Conservation (phyloP, 352 stramenopile species). For the Pythium dissimile region DNA sequence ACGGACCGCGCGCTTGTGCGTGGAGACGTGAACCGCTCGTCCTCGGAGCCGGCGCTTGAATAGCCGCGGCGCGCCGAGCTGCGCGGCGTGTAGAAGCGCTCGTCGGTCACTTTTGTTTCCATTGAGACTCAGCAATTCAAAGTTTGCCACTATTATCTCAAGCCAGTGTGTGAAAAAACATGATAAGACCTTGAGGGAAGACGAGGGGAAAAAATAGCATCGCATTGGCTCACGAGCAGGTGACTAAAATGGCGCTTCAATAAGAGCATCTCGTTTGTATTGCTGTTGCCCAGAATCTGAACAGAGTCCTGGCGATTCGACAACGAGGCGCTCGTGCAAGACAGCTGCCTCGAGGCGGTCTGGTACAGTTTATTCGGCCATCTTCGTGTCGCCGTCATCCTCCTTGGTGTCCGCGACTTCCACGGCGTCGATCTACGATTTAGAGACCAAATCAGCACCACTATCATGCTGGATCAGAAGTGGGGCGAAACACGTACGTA, state of each 20-base stretch:
- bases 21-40: conserved; percentile 58
- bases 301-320: no score
- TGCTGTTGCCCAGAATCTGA: background rate
- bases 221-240: no score
- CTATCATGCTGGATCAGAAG: background rate
- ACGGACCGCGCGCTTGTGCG: conserved; percentile 54
- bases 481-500: conserved; percentile 76
- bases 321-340: no score
- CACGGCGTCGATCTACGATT: conserved; percentile 77
- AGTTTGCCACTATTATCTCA: no score
- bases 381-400: conserved; percentile 75
- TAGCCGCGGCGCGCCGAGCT: conserved; percentile 56
- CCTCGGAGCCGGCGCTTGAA: conserved; percentile 47
- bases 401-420: conserved; percentile 85
- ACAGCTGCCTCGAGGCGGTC: no score
- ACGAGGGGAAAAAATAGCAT: no score
- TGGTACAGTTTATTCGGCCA: conserved; percentile 81
- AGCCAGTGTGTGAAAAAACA: background rate
- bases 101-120: conserved; percentile 46
- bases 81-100: conserved; percentile 65
- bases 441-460: background rate
- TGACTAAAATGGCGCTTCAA: background rate
- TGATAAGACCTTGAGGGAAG: no score
- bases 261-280: background rate
- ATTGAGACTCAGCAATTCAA: no score